Base-by-base conservation (phyloP, 1,139 yeast genomes). In the Scheffersomyces titani region DNA sequence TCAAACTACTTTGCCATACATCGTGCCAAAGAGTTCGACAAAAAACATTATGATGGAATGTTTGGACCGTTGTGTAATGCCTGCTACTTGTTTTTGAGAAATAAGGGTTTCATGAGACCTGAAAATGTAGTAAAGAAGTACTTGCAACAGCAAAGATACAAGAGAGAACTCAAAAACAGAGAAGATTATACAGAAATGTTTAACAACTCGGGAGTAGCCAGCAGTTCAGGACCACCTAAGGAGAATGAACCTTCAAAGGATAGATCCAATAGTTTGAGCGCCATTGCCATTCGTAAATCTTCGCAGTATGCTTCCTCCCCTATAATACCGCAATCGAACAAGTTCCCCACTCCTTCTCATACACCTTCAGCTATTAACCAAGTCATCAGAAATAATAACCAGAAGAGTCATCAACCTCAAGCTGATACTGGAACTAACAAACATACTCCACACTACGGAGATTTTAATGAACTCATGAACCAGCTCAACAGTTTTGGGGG, bases 11-110 rank as follows among this genome's bases (percentile, higher is more conserved):
- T 74, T 56, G 76, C 74, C 47, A 70, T 78, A 46, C 77, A 75
- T 55, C 68, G 76, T 52, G 75, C 81, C 6, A 72, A 72, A 50
- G 75, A 73, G 57, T 79, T 80, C 57, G 74, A 79, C 63, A 76
- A 76, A 59, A 71, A 70, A 57, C 69, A 77, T 58, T 80, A 78
- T 59, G 82, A 80, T 53, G 83, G 83, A 5, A 80, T 80, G 84
- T 77, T 77, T 62, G 85, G 85, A 1, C 83, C 84, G 0, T 70
- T 81, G 55, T 81, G 85, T 65, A 80, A 81, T 63, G 84, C 84
- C 2, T 81, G 85, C 61, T 79, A 77, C 61, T 68, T 80, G 44
- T 81, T 81, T 60, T 75, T 80, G 58, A 70, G 83, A 55, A 77
- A 75, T 59, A 78, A 80, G 63, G 84, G 84, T n/a, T 80, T 80